Percentiles rank a stretch among this genome's conserved stretches.
These are phyloP conservation scores for Passalora sequoiae DNA, from an alignment of 2,329 filamentous ascomycete species.

Conservation along the genomic window DNA sequence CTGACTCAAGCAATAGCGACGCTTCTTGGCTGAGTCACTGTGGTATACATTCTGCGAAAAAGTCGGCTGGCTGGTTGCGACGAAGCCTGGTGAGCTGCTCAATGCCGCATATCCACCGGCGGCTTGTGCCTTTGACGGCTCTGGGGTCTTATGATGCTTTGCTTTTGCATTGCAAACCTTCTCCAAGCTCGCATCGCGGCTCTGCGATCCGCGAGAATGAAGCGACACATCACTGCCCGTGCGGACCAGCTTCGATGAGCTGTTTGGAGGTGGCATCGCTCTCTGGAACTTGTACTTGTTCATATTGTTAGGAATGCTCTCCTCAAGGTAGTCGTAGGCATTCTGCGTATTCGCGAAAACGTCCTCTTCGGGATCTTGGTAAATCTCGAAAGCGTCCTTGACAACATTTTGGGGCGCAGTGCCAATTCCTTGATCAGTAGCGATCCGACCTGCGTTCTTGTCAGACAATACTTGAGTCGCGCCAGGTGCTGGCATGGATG, in stretches of 20 bases:
- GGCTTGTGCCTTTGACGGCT: constrained; percentile 6
- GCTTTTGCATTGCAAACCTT: background rate
- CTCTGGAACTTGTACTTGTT: constrained; percentile 18
- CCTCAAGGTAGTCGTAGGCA: background rate
- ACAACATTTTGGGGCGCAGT: background rate
- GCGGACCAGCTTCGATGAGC: constrained; percentile 23
- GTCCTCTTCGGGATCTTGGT: constrained; percentile 3
- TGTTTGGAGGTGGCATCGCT: constrained; percentile 25
- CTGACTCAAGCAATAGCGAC: too few species aligned
- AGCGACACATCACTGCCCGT: constrained; percentile 5
- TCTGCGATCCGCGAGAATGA: background rate
- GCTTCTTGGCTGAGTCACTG: constrained; percentile 6
- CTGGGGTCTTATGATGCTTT: constrained; percentile 8
- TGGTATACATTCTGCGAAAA: background rate
- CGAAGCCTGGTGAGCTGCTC: constrained; percentile 27
- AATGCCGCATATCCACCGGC: background rate
- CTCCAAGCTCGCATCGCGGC: background rate
- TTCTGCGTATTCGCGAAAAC: constrained; percentile 1
- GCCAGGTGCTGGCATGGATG: background rate
- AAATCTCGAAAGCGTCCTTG: background rate
- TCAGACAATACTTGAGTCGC: background rate
- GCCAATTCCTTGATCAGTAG: too few species aligned
- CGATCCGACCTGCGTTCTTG: too few species aligned
- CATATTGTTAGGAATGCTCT: background rate
- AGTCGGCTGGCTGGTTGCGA: constrained; percentile 4